Evolutionary conservation across 768 basidiomycete species (phyloP), one percentile per base, ranked within the genome.

Genomic region (Kwoniella dejecticola): DNA sequence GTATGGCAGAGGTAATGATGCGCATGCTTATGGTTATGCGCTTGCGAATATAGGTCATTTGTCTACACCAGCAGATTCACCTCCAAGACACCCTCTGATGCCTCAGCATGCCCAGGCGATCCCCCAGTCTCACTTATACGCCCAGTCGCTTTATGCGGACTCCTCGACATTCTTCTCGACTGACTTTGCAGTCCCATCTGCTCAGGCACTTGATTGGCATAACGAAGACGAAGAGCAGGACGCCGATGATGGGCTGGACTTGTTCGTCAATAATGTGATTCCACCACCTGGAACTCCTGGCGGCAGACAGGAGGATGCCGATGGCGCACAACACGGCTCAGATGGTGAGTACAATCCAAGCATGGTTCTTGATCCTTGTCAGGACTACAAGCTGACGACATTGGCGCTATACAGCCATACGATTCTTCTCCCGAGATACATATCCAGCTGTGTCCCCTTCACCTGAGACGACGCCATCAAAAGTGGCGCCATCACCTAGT

Each of bases 351-450:
- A n/a, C n/a, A n/a, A n/a, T n/a, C n/a, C n/a, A n/a, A n/a, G n/a
- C n/a, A n/a, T n/a, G n/a, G n/a, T n/a, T n/a, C n/a, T n/a, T n/a
- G n/a, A n/a, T n/a, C n/a, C n/a, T n/a, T 12, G 4, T 41, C 13
- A 40, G 11, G 6, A 27, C 33, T 15, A 38, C 29, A 2, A 59
- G 41, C 59, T 60, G 26, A 60, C 49, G 8, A 15, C 13, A 12
- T 33, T 33, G n/a, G 33, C 0, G 3, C 33, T n/a, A 29, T 4
- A 13, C 33, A 71, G 70, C 63, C 8, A 54, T 71, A 29, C 60
- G 70, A 1, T 70, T 72, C 70, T 74, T 74, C 66, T 71, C 68
- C 8, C 58, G 73, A 36, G 73, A 75, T 47, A 70, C 59, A 41
- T 73, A 73, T 36, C 46, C 60, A 21, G 27, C 50, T 13, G n/a